Evolutionary conservation across 805 yeast genomes (phyloP), one percentile per base, ranked within the genome.

Genomic region (Hanseniaspora hatyaiensis): DNA sequence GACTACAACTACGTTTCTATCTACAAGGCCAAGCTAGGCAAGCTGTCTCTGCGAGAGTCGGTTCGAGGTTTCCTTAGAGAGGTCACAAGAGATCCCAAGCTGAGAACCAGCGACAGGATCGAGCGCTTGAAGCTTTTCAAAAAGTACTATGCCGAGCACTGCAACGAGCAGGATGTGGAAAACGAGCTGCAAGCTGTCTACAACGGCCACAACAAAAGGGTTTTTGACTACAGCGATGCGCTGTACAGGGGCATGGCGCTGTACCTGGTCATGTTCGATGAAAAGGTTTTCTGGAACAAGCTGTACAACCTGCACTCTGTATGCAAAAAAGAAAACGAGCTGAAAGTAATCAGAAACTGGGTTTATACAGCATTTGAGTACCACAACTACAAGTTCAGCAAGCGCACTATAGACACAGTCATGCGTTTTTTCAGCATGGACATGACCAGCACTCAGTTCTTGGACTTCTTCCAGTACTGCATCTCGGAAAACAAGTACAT

Each of bases 391-490:
- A 16, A 8, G 13, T 34, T 29, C 22, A 20, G 30, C 5, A 30
- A 19, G 2, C n/a, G 22, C 5, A 23, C 15, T 15, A 29, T 32
- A 2, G 12, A 15, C 6, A 11, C 19, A 4, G 22, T 43, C 12
- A 23, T 16, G 11, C 28, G 12, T 16, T 36, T 33, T 13, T 34
- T 36, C 11, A 12, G 11, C 4, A 30, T 29, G 9, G 20, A 26
- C 3, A n/a, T 43, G 40, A 26, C 34, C 3, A 28, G 36, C 24
- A 12, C 32, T 4, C 41, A 43, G 11, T 43, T 34, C 36, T n/a
- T 43, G 5, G 16, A 11, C 20, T 30, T 43, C 16, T 43, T 43
- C 22, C 41, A 34, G 6, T 20, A 19, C 4, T 43, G 47, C 13
- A 22, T 43, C 9, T 18, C 18, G 3, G 24, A 43, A 9, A 38